phyloP scores from a whole-genome alignment of 2,329 filamentous ascomycete species.

The Monosporascus sp. region DNA sequence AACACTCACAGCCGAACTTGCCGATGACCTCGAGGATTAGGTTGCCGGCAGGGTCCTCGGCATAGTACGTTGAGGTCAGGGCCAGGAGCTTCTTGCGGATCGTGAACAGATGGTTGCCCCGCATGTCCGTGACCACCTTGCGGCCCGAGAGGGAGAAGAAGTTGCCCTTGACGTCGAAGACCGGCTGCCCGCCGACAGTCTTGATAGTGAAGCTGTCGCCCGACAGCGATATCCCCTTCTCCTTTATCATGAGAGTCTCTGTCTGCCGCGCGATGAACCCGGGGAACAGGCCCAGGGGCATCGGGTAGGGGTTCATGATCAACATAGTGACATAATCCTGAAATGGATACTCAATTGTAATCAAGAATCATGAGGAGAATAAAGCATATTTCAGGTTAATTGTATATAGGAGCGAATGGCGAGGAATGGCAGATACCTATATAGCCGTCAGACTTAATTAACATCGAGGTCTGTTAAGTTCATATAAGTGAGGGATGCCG shows the following conservation, averaged over 20 bases:
- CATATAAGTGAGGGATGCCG: too few species aligned
- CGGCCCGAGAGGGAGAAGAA: slow-evolving; percentile 46
- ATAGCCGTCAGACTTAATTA: too few species aligned
- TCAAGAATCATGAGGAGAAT: too few species aligned
- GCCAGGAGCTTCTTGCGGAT: slow-evolving; percentile 47
- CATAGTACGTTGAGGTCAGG: slow-evolving; percentile 46
- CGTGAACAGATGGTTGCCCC: slow-evolving; percentile 50
- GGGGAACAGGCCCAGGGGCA: slow-evolving; percentile 32
- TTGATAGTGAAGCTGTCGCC: slow-evolving; percentile 62
- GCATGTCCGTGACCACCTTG: slow-evolving; percentile 50
- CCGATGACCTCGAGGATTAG: slow-evolving; percentile 52
- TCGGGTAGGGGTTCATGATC: slow-evolving; percentile 3
- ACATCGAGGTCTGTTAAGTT: too few species aligned
- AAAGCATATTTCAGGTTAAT: too few species aligned
- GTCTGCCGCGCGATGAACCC: slow-evolving; percentile 30
- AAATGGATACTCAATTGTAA: too few species aligned
- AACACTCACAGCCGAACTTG: slow-evolving; percentile 43
- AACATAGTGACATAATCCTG: background rate
- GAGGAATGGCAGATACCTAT: too few species aligned
- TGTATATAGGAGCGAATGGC: too few species aligned
- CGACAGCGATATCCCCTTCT: slow-evolving; percentile 55
- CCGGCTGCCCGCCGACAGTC: slow-evolving; percentile 43
- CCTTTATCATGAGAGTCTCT: slow-evolving; percentile 51
- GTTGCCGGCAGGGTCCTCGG: slow-evolving; percentile 38
- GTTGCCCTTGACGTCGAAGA: slow-evolving; percentile 53